These are phyloP conservation scores for Mucor velutinosus DNA, from an alignment of 371 early-diverging fungal species.

Conservation along the genomic window DNA sequence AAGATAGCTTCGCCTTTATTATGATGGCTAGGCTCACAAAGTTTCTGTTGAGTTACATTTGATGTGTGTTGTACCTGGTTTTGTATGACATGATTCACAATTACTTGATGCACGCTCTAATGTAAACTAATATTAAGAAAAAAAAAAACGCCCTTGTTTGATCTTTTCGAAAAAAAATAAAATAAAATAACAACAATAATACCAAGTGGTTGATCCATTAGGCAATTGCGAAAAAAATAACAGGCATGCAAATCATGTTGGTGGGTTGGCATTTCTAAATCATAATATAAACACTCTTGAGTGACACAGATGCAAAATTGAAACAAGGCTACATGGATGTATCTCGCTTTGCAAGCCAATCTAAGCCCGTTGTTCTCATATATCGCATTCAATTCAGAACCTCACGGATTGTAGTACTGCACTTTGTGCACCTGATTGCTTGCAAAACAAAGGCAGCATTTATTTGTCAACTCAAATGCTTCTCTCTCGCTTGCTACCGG, in stretches of 20 bases:
- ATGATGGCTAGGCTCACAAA: background rate
- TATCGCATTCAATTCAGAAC: background rate
- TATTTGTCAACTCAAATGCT: background rate
- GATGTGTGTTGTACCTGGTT: background rate
- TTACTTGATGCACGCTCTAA: background rate
- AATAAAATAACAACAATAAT: too few species aligned
- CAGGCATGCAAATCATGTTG: background rate
- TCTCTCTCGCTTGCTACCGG: background rate
- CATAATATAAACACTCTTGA: background rate
- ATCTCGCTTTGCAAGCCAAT: background rate
- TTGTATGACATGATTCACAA: background rate
- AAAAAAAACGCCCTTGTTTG: too few species aligned
- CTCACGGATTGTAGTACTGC: background rate
- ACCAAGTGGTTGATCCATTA: background rate
- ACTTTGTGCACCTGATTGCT: background rate
- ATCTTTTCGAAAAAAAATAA: too few species aligned
- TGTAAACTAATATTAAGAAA: background rate
- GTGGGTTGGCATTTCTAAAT: background rate
- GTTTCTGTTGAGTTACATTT: background rate
- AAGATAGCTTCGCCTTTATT: background rate
- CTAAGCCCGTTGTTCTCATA: background rate
- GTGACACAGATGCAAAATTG: background rate
- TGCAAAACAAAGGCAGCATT: background rate
- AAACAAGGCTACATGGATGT: background rate
- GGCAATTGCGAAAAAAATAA: background rate